phyloP scores from a whole-genome alignment of 768 basidiomycete species.

The Tylopilus balloui region DNA sequence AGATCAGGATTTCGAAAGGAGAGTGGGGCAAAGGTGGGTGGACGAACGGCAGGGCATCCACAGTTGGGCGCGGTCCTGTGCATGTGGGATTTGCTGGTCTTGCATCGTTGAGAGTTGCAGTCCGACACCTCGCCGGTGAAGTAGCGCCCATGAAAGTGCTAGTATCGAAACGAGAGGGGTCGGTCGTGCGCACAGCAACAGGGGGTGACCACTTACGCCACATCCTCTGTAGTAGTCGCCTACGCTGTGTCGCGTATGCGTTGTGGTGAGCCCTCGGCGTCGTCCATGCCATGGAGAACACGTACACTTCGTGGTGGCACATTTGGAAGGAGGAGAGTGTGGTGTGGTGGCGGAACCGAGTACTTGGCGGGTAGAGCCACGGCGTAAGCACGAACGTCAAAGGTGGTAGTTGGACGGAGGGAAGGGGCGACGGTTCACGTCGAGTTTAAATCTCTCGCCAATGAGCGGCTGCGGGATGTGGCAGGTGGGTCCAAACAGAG shows the following conservation, averaged over 20 bases:
- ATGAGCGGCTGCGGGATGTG: constrained; percentile 13
- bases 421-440: no score
- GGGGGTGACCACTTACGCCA: constrained; percentile 23
- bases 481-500: no score
- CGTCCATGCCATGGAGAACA: background rate
- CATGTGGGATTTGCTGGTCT: constrained; percentile 33
- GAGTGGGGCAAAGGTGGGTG: constrained; percentile 10
- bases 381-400: background rate
- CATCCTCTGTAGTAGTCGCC: constrained; percentile 37
- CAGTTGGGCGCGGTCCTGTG: constrained; percentile 35
- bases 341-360: background rate
- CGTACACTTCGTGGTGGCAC: constrained; percentile 38
- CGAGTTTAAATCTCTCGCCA: constrained; percentile 12
- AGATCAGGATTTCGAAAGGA: background rate
- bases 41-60: constrained; percentile 28
- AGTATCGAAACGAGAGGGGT: background rate
- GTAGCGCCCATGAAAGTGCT: constrained; percentile 39
- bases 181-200: constrained; percentile 2
- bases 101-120: constrained; percentile 30
- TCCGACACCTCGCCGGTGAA: constrained; percentile 32
- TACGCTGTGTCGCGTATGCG: constrained; percentile 19
- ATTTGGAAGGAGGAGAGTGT: constrained; percentile 11
- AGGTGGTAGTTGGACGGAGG: no score
- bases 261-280: constrained; percentile 1
- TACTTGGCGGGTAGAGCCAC: background rate